These are phyloP conservation scores for Hymenoscyphus repandus DNA, from an alignment of 2,329 filamentous ascomycete genomes.

Conservation along the genomic window DNA sequence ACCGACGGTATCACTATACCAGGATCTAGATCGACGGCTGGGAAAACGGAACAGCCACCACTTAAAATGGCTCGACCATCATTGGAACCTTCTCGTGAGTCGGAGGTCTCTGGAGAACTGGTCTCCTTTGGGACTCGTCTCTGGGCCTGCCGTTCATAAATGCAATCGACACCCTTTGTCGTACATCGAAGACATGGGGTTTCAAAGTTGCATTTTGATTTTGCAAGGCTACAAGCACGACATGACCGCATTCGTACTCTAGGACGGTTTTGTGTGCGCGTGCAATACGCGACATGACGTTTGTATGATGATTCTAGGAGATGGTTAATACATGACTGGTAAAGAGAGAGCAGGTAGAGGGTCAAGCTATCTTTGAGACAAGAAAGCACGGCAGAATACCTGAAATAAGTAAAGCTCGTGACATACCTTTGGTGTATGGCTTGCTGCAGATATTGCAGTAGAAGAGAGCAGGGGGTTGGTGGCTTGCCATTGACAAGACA, in stretches of 20 bases:
- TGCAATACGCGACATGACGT: conserved; percentile 23
- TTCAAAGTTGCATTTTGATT: conserved; percentile 24
- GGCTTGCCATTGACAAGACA: not conserved
- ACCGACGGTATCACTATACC: too few species aligned
- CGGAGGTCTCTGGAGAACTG: not conserved
- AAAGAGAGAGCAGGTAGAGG: not conserved
- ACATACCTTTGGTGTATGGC: not conserved
- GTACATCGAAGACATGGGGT: conserved; percentile 19
- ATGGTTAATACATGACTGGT: not conserved
- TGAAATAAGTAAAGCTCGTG: not conserved
- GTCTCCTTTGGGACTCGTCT: too few species aligned
- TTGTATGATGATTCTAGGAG: conserved; percentile 8
- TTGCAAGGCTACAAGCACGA: conserved; percentile 21
- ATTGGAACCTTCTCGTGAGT: not conserved
- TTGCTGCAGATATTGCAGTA: not conserved
- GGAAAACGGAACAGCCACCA: too few species aligned
- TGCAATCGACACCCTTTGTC: conserved; percentile 19
- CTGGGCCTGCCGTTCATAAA: conserved; percentile 12
- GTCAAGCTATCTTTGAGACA: not conserved
- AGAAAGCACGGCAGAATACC: not conserved
- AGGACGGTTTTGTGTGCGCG: conserved; percentile 12
- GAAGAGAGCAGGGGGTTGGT: not conserved
- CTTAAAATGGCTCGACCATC: too few species aligned
- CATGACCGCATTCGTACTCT: conserved; percentile 19
- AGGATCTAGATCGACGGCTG: too few species aligned